Evolutionary conservation across 306 rosid genomes (phyloP).

Genomic region (Urtica urens): DNA sequence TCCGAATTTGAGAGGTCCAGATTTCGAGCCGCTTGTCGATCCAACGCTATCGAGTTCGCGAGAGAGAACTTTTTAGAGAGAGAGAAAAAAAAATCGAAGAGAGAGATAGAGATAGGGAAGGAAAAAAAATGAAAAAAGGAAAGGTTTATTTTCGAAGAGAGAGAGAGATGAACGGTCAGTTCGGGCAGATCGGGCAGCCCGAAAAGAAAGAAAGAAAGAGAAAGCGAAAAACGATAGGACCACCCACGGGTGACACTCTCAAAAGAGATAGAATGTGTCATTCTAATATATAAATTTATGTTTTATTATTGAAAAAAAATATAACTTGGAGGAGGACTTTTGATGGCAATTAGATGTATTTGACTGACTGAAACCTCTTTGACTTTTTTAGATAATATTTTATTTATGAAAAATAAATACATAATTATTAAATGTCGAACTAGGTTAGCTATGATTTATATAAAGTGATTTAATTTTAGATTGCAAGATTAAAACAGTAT

Average conservation of each 20-base stretch:
- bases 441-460: no score
- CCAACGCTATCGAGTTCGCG: constrained; percentile 1
- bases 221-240: constrained; percentile 37
- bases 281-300: background rate
- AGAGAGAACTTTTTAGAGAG: background rate
- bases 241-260: constrained; percentile 18
- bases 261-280: background rate
- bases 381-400: no score
- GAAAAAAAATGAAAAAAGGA: constrained; percentile 15
- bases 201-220: constrained; percentile 20
- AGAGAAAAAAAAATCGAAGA: constrained; percentile 22
- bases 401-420: no score
- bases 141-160: constrained; percentile 31
- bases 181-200: constrained; percentile 37
- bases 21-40: constrained; percentile 32
- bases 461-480: no score
- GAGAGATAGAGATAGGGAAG: constrained; percentile 13
- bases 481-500: no score
- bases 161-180: constrained; percentile 22
- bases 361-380: no score
- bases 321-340: background rate
- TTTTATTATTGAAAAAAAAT: background rate
- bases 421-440: no score
- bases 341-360: no score
- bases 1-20: constrained; percentile 19